Evolutionary conservation across 2,329 filamentous ascomycete species (phyloP).

Genomic region (Cercospora beticola): DNA sequence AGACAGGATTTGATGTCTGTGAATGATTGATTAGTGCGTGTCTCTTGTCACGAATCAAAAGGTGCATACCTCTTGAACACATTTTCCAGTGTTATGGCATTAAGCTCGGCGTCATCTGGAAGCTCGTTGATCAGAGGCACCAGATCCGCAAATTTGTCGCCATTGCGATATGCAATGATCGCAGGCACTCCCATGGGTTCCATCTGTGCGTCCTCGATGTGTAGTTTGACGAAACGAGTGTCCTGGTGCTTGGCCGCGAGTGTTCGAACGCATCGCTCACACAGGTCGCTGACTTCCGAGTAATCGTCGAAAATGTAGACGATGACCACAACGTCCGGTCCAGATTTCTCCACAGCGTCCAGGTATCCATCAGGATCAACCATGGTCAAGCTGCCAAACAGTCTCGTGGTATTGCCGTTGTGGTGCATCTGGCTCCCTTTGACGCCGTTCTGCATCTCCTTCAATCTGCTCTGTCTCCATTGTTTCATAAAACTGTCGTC

Average conservation of each 20-base stretch:
- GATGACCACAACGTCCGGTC: constrained; percentile 76
- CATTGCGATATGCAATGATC: constrained; percentile 82
- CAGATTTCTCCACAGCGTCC: constrained; percentile 92
- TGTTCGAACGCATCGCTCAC: constrained; percentile 74
- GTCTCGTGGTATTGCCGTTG: constrained; percentile 54
- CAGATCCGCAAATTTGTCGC: constrained; percentile 86
- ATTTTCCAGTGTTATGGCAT: constrained; percentile 56
- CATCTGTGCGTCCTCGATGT: constrained; percentile 91
- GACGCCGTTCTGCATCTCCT: constrained; percentile 66
- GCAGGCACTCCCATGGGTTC: constrained; percentile 85
- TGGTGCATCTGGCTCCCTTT: constrained; percentile 61
- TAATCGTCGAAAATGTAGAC: constrained; percentile 90
- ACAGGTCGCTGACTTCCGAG: constrained; percentile 73
- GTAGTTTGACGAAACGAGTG: constrained; percentile 84
- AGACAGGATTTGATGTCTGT: constrained; percentile 5
- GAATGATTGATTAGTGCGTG: background rate
- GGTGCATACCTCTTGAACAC: constrained; percentile 53
- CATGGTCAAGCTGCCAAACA: constrained; percentile 75
- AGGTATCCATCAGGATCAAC: constrained; percentile 91
- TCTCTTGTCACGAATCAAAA: background rate
- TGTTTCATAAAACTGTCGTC: constrained; percentile 79
- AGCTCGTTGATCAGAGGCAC: constrained; percentile 86
- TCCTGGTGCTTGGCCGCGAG: constrained; percentile 70
- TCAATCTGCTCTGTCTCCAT: constrained; percentile 79
- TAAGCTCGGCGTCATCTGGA: constrained; percentile 58